Conservation (phyloP, 1,284 basidiomycete genomes). For the Apiotrichum brassicae region DNA sequence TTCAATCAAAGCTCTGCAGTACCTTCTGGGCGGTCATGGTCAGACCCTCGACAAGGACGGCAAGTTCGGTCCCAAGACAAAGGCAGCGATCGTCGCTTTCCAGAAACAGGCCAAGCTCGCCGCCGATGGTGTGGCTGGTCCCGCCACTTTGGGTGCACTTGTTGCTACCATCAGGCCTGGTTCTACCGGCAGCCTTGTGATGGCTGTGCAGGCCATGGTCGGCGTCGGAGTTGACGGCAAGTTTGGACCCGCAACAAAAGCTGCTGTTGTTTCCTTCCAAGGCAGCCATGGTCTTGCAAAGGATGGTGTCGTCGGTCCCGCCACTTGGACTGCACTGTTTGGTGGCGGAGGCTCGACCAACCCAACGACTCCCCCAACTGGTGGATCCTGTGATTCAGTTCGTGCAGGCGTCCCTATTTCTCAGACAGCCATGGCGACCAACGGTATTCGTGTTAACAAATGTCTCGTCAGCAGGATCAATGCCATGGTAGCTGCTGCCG, state of each 20-base stretch:
- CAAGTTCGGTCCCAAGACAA: conserved; percentile 1
- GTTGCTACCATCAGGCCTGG: background rate
- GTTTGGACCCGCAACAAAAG: conserved; percentile 3
- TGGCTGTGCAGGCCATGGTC: background rate
- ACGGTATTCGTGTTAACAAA: conserved; percentile 6
- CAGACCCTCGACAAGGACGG: conserved; percentile 3
- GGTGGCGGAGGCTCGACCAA: background rate
- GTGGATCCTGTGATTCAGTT: too few species aligned
- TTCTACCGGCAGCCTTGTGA: background rate
- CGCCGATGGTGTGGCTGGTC: background rate
- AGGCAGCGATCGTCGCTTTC: background rate
- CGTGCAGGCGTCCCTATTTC: background rate
- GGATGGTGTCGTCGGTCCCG: conserved; percentile 4
- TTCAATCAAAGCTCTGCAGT: conserved; percentile 5
- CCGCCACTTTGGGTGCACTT: conserved; percentile 9
- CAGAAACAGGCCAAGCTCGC: background rate
- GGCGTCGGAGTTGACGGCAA: conserved; percentile 2
- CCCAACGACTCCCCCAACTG: too few species aligned
- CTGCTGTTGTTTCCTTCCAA: conserved; percentile 1
- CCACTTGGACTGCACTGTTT: conserved; percentile 4
- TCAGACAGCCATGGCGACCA: background rate
- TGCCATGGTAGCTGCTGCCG: conserved; percentile 2
- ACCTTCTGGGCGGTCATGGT: background rate
- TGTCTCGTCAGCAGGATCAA: background rate
- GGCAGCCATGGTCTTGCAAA: background rate